Evolutionary conservation across 352 stramenopile genomes (phyloP), one percentile per base, ranked within the genome.

Genomic region (Hyaloperonospora arabidopsidis): DNA sequence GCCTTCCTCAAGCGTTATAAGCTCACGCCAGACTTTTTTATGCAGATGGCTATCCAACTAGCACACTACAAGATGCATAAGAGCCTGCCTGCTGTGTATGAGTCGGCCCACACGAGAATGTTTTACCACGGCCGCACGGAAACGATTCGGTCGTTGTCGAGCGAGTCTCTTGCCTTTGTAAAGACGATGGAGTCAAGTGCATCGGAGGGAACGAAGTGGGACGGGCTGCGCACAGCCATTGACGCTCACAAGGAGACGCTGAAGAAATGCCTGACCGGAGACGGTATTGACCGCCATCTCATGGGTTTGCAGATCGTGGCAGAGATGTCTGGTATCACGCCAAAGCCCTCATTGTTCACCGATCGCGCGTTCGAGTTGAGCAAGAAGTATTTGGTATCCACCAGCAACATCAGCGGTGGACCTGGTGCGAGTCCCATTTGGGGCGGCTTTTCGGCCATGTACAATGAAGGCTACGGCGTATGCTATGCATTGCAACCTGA

Each of bases 41-140:
- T 97, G 67, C 96, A 99, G 77, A 78, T 90, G 68, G 94, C 93
- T 19, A 97, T 98, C 52, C 96, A 99, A 68, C 73, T 98, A n/a
- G 95, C 93, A 2, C 93, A 97, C 41, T 98, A 95, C 74, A 95
- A 97, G 61, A 93, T 98, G 57, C 96, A 97, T 77, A 82, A 86
- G 28, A 65, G 84, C 58, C 77, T 97, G 43, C 93, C 89, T 25
- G 95, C 92, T 15, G 96, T 97, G 6, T 98, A 99, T 64, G 96
- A 99, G 74, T 96, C 96, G 13, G 96, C 91, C 15, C 95, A 98
- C 77, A 97, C 96, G 59, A 81, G 95, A n/a, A 78, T 95, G 38
- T 99, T 98, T 65, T 93, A 97, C 46, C 96, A 99, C 59, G 96
- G 96, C 2, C 86, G 96, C 38, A 99, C 96, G 1, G 91, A 96